phyloP scores from a whole-genome alignment of 2,329 filamentous ascomycete genomes.

The Pyricularia sp. region DNA sequence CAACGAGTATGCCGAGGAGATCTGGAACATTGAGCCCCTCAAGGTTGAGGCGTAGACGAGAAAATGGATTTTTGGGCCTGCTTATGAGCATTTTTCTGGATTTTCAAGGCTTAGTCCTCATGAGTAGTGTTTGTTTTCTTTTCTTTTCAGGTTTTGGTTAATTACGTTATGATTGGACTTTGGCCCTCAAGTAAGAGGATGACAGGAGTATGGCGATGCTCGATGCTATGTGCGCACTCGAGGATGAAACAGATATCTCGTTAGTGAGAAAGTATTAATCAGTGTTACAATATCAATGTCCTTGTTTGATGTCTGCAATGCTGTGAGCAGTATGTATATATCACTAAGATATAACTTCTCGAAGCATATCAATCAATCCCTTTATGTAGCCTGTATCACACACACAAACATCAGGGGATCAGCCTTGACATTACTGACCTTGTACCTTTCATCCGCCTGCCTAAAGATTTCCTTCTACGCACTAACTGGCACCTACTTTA shows the following conservation, averaged over 20 bases:
- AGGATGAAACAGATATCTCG: not conserved
- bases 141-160: not conserved
- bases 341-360: too few relatives aligned
- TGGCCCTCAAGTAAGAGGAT: not conserved
- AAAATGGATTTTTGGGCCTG: not conserved
- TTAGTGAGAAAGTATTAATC: not conserved
- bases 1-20: constrained; percentile 91
- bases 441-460: constrained; percentile 8
- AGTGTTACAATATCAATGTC: not conserved
- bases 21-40: constrained; percentile 93
- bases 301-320: not conserved
- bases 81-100: not conserved
- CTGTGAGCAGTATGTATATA: not conserved
- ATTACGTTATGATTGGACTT: not conserved
- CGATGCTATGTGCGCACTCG: not conserved
- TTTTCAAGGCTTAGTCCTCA: not conserved
- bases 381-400: constrained; percentile 1
- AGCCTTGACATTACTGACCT: not conserved
- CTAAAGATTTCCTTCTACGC: constrained; percentile 11
- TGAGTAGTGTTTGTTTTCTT: not conserved
- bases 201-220: not conserved
- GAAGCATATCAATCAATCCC: not conserved
- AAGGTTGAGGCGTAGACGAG: constrained; percentile 23
- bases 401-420: not conserved
- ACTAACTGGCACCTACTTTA: constrained; percentile 10